Percentiles rank a stretch among this genome's conserved stretches.
Conservation (phyloP, 1,284 basidiomycete species). For the Caloboletus firmus region DNA sequence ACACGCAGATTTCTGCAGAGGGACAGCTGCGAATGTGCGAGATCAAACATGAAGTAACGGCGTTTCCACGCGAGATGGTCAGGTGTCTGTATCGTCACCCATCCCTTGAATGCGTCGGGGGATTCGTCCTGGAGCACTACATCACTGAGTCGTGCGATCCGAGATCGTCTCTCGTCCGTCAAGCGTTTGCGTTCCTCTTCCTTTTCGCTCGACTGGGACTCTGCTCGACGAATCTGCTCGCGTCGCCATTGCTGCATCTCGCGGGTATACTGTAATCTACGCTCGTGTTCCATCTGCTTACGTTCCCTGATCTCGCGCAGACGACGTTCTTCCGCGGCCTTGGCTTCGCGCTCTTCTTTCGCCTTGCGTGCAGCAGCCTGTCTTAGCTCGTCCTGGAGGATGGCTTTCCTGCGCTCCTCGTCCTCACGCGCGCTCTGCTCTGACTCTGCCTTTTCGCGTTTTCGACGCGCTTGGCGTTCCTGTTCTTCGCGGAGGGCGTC, state of each 20-base stretch:
- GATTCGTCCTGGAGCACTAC: constrained; percentile 43
- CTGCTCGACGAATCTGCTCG: constrained; percentile 49
- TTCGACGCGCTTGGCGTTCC: constrained; percentile 47
- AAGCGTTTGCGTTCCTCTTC: constrained; percentile 45
- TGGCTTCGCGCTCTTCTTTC: constrained; percentile 47
- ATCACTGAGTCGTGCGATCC: constrained; percentile 45
- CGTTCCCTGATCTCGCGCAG: constrained; percentile 48
- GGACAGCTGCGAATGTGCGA: constrained; percentile 42
- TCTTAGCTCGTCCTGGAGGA: constrained; percentile 52
- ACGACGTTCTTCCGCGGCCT: constrained; percentile 51
- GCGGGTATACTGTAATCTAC: constrained; percentile 52
- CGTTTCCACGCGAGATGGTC: constrained; percentile 64
- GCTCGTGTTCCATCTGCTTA: constrained; percentile 49
- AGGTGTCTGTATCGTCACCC: constrained; percentile 64
- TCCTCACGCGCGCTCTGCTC: constrained; percentile 49
- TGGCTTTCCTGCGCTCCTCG: constrained; percentile 45
- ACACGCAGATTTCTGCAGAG: constrained; percentile 62
- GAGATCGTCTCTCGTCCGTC: constrained; percentile 46
- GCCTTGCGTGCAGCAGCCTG: constrained; percentile 47
- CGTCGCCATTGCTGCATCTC: constrained; percentile 56
- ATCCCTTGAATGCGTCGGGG: constrained; percentile 51
- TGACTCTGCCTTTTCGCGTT: constrained; percentile 47
- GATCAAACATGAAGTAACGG: constrained; percentile 59
- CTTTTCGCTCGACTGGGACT: constrained; percentile 46
- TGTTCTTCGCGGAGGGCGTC: constrained; percentile 51